Conservation (phyloP, 2,329 filamentous ascomycete species). For the Onygena corvina region DNA sequence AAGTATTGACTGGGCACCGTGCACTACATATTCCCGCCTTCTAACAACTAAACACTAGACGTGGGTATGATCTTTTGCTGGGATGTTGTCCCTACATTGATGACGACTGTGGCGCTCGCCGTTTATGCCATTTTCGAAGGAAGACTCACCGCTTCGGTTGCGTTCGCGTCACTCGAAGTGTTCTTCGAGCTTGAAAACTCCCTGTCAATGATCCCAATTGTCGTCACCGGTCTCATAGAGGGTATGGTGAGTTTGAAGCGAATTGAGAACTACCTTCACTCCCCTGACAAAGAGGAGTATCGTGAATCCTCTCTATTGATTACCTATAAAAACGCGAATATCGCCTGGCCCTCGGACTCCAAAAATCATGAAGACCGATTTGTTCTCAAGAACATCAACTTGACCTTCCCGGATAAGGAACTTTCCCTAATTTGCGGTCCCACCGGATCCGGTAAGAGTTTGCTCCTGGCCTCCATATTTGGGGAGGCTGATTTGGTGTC, state of each 20-base stretch:
- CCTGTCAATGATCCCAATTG: slow-evolving; percentile 1
- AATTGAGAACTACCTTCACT: slow-evolving; percentile 3
- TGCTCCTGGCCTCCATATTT: slow-evolving; percentile 4
- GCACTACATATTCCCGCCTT: too few species aligned
- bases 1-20: background rate
- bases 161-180: slow-evolving; percentile 50
- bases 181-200: slow-evolving; percentile 3
- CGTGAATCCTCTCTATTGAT: background rate
- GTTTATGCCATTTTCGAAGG: slow-evolving; percentile 55
- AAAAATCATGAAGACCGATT: slow-evolving; percentile 18
- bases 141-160: slow-evolving; percentile 55
- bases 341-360: slow-evolving; percentile 4
- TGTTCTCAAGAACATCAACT: background rate
- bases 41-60: slow-evolving; percentile 57
- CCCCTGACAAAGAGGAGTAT: slow-evolving; percentile 4
- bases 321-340: background rate
- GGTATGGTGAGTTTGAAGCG: slow-evolving; percentile 2
- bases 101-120: slow-evolving; percentile 58
- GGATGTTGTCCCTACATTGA: slow-evolving; percentile 59
- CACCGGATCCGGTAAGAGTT: slow-evolving; percentile 6
- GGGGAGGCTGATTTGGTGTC: slow-evolving; percentile 3
- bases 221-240: slow-evolving; percentile 3
- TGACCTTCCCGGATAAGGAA: slow-evolving; percentile 2
- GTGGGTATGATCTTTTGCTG: slow-evolving; percentile 32
- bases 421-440: slow-evolving; percentile 4